Base-by-base conservation (phyloP, 495 filamentous ascomycete species). In the Penicillium egyptiacum region DNA sequence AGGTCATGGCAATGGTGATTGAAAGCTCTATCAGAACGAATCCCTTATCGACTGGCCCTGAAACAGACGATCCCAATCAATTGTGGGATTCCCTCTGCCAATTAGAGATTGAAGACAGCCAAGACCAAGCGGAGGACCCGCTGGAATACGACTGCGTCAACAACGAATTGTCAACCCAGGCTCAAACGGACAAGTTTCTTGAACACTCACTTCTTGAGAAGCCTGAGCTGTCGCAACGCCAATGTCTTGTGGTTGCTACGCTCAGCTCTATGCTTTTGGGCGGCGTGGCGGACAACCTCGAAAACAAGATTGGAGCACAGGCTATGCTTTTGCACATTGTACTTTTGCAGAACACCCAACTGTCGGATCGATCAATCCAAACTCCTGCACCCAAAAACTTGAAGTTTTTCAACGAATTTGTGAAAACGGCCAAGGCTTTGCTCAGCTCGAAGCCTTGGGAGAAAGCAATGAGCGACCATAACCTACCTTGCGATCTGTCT, bases 1-100 rank as follows among this genome's bases (percentile, higher is more conserved):
- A 50, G 48, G 19, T 50, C 11, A 79, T 83, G 67, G 72, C 76
- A 0, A 77, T 79, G 70, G 71, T 83, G 22, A 62, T 83, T 16
- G 79, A 84, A 23, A 35, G 33, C 12, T 50, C 48, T 8, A 39
- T n/a, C 1, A 50, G n/a, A 23, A 23, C 31, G 16, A 25, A 14
- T 20, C 12, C 14, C 22, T 35, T 50, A n/a, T 5, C 48, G 20
- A 19, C 12, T 10, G 1, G 4, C 16, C 14, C 33, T 9, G 48
- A 39, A n/a, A 23, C 31, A n/a, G 19, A 35, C 14, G 22, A 19
- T 25, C 25, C 16, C 7, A n/a, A 47, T 17, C 8, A 47, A 30
- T 17, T 47, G 23, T 28, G 22, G 23, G 28, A 25, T 8, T 16
- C 44, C 6, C 25, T 47, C 7, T 47, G n/a, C 9, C 12, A 47